These are phyloP conservation scores for Malus sylvestris DNA, from an alignment of 306 rosid genomes.

Conservation along the genomic window DNA sequence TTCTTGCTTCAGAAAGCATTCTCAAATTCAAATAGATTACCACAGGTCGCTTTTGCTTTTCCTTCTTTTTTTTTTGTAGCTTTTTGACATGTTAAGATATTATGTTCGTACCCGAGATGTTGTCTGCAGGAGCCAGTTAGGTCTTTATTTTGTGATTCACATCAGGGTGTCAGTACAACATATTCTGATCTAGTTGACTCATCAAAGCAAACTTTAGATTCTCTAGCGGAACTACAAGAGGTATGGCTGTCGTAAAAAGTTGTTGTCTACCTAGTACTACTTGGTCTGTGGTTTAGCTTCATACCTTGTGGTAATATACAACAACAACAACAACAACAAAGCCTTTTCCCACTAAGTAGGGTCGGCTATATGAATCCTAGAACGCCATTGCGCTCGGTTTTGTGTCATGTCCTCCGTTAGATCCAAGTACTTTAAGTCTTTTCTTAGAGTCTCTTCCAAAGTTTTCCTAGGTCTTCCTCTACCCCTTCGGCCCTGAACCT, in stretches of 20 bases:
- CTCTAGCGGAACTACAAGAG: conserved; percentile 76
- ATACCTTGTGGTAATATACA: not conserved
- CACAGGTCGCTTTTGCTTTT: conserved; percentile 46
- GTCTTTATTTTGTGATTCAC: conserved; percentile 53
- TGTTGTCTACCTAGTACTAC: not conserved
- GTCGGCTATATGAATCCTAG: too few relatives aligned
- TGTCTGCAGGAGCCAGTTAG: conserved; percentile 64
- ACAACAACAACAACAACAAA: too few relatives aligned
- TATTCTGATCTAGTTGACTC: conserved; percentile 59
- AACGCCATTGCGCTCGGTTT: too few relatives aligned
- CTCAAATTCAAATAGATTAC: conserved; percentile 81
- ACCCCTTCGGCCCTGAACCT: too few relatives aligned
- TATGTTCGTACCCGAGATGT: conserved; percentile 7
- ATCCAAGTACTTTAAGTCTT: too few relatives aligned
- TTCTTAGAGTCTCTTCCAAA: too few relatives aligned
- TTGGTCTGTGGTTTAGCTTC: not conserved
- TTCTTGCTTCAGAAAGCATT: conserved; percentile 76
- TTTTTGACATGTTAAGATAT: conserved; percentile 4
- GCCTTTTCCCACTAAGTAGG: too few relatives aligned
- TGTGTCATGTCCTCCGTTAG: too few relatives aligned
- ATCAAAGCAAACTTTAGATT: conserved; percentile 63
- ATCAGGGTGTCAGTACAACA: conserved; percentile 46
- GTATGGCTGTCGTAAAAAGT: conserved; percentile 29
- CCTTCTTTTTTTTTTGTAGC: conserved; percentile 3
- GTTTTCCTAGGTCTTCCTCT: too few relatives aligned